These are phyloP conservation scores for Priceomyces fermenticarens DNA, from an alignment of 805 yeast genomes.

Conservation along the genomic window DNA sequence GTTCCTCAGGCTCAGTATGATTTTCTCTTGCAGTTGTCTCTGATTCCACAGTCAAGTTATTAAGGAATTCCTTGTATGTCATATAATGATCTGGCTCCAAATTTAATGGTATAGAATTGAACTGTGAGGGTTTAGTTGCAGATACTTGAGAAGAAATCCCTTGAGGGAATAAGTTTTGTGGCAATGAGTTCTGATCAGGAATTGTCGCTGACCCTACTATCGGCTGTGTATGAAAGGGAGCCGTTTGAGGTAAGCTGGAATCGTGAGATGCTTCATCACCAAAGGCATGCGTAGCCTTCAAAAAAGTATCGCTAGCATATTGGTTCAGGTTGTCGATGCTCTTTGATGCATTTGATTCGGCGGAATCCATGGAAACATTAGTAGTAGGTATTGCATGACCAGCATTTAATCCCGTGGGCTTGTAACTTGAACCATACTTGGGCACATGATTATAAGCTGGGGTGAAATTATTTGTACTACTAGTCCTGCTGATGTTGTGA, in stretches of 20 bases:
- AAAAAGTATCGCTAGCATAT: constrained; percentile 9
- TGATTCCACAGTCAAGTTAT: constrained; percentile 18
- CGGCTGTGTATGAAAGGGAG: constrained; percentile 1
- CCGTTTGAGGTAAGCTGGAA: constrained; percentile 5
- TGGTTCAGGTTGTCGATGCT: constrained; percentile 7
- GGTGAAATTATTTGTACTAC: constrained; percentile 10
- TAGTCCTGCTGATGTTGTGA: not conserved
- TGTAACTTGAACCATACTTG: constrained; percentile 8
- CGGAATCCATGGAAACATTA: constrained; percentile 48
- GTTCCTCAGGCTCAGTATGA: constrained; percentile 36
- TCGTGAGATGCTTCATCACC: no score
- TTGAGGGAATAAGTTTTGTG: constrained; percentile 2
- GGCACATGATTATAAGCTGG: constrained; percentile 10
- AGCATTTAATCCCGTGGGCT: constrained; percentile 15
- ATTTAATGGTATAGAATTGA: constrained; percentile 1
- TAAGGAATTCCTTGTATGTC: constrained; percentile 40
- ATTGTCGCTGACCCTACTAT: constrained; percentile 2
- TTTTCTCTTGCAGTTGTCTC: constrained; percentile 9
- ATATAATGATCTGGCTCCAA: constrained; percentile 40
- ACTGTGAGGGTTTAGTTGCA: constrained; percentile 2
- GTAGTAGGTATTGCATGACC: constrained; percentile 52
- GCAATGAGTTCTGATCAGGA: not conserved
- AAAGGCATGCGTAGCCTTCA: no score
- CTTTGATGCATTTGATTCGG: constrained; percentile 17
- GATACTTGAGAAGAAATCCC: constrained; percentile 5